Base-by-base conservation (phyloP, 2,329 filamentous ascomycete species). In the Fusarium tanahbumbuense region DNA sequence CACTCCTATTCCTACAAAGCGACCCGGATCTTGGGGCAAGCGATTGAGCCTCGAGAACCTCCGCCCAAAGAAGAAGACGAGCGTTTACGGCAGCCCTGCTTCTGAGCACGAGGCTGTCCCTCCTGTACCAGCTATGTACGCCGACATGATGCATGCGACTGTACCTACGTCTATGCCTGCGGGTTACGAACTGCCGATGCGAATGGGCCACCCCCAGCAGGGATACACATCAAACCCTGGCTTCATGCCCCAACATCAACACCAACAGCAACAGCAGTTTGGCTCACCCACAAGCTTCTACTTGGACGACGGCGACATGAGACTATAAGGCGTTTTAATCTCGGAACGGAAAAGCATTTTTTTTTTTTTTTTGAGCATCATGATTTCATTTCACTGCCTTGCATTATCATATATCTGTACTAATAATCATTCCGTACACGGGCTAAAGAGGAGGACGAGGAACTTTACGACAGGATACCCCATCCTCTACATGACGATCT, bases 11-110 rank as follows among this genome's bases (percentile, higher is more conserved):
- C 80, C 80, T 3, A 75, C 79, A 57, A 81, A 81, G 64, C 76
- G 80, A 57, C 80, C 80, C 23, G 79, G 77, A 27, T 81, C 80
- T 6, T 82, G 80, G 80, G 77, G 78, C 16, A 78, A 80, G 52
- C 72, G 79, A 30, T 73, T 79, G 23, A 80, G 77, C 68, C 78
- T 81, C 65, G 80, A 81, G 64, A 79, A 76, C 60, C 63, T 81
- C 25, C 78, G 79, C 10, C 79, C 80, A 7, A 75, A 75, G 67
- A 81, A 80, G 75, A 79, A 79, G 70, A 67, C 73, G 15, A 75
- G 71, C 22, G 73, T 77, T n/a, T 77, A 78, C 42, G 76, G 73
- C 28, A 77, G 75, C 62, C 75, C 77, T 3, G 60, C 70, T 20
- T 75, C 73, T 2, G 72, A 74, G 45, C 60, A 67, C n/a, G 74